phyloP scores from a whole-genome alignment of 805 yeast genomes.

The Cyberlindnera samutprakarnensis region DNA sequence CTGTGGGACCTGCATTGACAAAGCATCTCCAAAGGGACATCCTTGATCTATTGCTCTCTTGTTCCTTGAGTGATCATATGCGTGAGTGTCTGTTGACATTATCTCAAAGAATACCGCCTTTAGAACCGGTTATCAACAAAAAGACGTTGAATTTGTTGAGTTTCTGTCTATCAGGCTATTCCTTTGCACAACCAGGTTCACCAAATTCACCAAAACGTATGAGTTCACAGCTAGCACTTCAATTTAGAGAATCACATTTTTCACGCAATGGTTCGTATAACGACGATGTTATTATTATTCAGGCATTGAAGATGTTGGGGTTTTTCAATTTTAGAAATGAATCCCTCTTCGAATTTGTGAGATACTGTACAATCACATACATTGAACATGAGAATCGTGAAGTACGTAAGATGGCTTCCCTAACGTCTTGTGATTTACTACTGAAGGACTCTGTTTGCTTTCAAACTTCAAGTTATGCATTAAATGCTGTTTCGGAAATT shows the following conservation, averaged over 20 bases:
- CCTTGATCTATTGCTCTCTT: constrained; percentile 68
- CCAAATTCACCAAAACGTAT: constrained; percentile 50
- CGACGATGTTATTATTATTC: constrained; percentile 52
- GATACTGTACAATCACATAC: constrained; percentile 77
- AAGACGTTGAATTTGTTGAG: constrained; percentile 67
- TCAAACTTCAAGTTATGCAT: constrained; percentile 74
- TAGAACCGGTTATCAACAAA: constrained; percentile 65
- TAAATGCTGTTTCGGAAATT: constrained; percentile 79
- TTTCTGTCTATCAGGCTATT: constrained; percentile 70
- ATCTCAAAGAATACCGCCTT: constrained; percentile 68
- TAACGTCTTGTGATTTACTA: constrained; percentile 74
- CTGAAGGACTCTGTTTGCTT: constrained; percentile 75
- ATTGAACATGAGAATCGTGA: constrained; percentile 72
- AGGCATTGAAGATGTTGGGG: constrained; percentile 71
- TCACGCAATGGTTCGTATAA: constrained; percentile 54
- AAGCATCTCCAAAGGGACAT: constrained; percentile 81
- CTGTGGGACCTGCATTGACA: constrained; percentile 90
- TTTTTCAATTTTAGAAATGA: constrained; percentile 68
- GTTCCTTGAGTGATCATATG: constrained; percentile 80
- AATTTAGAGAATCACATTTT: constrained; percentile 68
- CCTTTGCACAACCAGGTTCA: constrained; percentile 79
- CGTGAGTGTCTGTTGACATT: constrained; percentile 65
- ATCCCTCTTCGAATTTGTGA: constrained; percentile 79
- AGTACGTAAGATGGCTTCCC: constrained; percentile 77
- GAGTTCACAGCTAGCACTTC: constrained; percentile 61